phyloP scores from a whole-genome alignment of 2,329 filamentous ascomycete genomes.

The Epichloe gansuensis region DNA sequence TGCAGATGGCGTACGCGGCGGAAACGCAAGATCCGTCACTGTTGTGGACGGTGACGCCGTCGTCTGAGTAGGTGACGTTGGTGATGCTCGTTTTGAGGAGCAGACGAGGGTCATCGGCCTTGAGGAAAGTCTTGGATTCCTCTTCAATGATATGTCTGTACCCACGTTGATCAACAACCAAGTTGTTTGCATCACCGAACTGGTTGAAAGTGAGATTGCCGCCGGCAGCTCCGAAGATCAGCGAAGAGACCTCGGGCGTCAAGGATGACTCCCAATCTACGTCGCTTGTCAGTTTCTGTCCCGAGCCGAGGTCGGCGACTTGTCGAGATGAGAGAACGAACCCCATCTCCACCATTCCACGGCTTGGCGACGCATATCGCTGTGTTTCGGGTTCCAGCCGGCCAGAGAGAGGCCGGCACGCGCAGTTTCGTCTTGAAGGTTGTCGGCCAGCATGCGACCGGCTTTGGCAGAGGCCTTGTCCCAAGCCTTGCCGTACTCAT shows the following conservation, averaged over 20 bases:
- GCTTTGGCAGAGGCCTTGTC: conserved; percentile 35
- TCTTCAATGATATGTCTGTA: conserved; percentile 45
- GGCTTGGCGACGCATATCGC: conserved; percentile 42
- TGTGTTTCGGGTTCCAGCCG: conserved; percentile 46
- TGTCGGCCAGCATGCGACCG: conserved; percentile 43
- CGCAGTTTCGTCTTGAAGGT: conserved; percentile 49
- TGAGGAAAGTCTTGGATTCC: conserved; percentile 46
- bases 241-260: conserved; percentile 42
- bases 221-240: conserved; percentile 41
- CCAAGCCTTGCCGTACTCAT: conserved; percentile 36
- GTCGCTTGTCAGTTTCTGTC: background rate
- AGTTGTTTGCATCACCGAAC: conserved; percentile 49
- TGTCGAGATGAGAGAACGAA: background rate
- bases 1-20: conserved; percentile 52
- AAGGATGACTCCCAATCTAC: conserved; percentile 44
- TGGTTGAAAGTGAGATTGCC: conserved; percentile 52
- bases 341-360: conserved; percentile 46
- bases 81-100: conserved; percentile 46
- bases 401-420: conserved; percentile 46
- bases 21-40: conserved; percentile 43
- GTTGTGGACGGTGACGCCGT: conserved; percentile 40
- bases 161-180: conserved; percentile 48
- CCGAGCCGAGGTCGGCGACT: no score
- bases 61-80: conserved; percentile 37
- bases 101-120: conserved; percentile 41